Conservation (phyloP, 2,329 filamentous ascomycete genomes). For the Fusarium verrucosum region DNA sequence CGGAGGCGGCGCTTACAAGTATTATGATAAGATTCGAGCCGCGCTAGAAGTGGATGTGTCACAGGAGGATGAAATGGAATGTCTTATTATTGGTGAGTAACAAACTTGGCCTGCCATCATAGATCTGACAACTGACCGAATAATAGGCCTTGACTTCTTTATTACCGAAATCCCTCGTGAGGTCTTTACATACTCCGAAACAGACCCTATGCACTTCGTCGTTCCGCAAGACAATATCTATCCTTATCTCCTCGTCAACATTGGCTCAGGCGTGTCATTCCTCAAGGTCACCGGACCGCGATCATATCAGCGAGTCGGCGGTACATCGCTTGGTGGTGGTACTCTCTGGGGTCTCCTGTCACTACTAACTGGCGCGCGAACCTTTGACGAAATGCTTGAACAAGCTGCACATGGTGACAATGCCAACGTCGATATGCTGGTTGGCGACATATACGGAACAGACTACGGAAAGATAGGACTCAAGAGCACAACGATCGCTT, state of each 20-base stretch:
- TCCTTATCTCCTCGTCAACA: constrained; percentile 97
- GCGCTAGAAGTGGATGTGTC: constrained; percentile 87
- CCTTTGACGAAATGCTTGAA: constrained; percentile 97
- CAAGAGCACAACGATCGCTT: constrained; percentile 94
- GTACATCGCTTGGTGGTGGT: constrained; percentile 94
- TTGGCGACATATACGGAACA: constrained; percentile 96
- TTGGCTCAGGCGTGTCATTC: constrained; percentile 95
- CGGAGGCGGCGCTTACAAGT: constrained; percentile 95
- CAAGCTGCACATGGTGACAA: constrained; percentile 94
- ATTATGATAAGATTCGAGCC: constrained; percentile 88
- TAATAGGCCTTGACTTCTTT: constrained; percentile 90
- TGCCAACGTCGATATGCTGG: constrained; percentile 91
- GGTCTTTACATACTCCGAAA: constrained; percentile 95
- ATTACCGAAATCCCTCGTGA: constrained; percentile 97
- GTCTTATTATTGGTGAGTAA: constrained; percentile 83
- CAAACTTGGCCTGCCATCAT: not conserved
- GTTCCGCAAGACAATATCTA: constrained; percentile 83
- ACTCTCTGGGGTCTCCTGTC: constrained; percentile 96
- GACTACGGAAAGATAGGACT: constrained; percentile 97
- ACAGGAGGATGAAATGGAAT: constrained; percentile 98
- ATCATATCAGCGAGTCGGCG: constrained; percentile 89
- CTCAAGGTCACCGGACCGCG: constrained; percentile 93
- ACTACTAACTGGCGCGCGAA: constrained; percentile 88
- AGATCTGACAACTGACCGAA: constrained; percentile 7
- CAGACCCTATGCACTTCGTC: constrained; percentile 89